Base-by-base conservation (phyloP, 1,139 yeast species). In the Magnusiomyces tetraspermus region DNA sequence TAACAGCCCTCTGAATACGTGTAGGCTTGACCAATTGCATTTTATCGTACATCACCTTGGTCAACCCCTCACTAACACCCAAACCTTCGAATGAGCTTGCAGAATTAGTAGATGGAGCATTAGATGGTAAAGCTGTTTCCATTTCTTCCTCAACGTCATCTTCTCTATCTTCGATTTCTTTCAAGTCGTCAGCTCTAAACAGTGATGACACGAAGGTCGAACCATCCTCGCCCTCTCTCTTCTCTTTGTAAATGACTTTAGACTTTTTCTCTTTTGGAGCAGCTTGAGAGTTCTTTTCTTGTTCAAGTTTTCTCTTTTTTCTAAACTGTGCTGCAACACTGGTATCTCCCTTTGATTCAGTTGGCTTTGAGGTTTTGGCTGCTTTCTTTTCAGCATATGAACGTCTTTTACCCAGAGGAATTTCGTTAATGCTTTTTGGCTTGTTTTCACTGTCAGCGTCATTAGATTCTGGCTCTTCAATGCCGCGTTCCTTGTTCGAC, bases 171-270 rank as follows among this genome's bases (percentile, higher is more conserved):
- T 61, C 52, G 42, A 67, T 61, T 46, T 67, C 58, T 1, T 52
- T 59, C 13, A 24, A 23, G 5, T 71, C 72, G 58, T 82, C 85
- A 1, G 94, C 80, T 0, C 96, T 85, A 72, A 90, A 90, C 51
- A 90, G 72, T 1, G 97, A 89, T 0, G 97, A 86, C 1, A 90
- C 90, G 63, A 83, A 81, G 1, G 85, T 75, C 55, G 77, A 76
- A 30, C 60, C 62, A 36, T 60, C 67, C 37, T 53, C 49, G 43
- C 57, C 50, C 45, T 51, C 46, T 46, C 54, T 52, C 50, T 51
- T 49, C 49, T 59, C 58, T 55, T 49, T 58, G 31, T 53, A 53
- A 31, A 50, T 53, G 44, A 55, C 49, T 40, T 50, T 52, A 15
- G 41, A 52, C 45, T 49, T 55, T 51, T 57, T 62, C 1, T 36